These are phyloP conservation scores for Atkinsonella hypoxylon DNA, from an alignment of 2,329 filamentous ascomycete genomes.

Conservation along the genomic window DNA sequence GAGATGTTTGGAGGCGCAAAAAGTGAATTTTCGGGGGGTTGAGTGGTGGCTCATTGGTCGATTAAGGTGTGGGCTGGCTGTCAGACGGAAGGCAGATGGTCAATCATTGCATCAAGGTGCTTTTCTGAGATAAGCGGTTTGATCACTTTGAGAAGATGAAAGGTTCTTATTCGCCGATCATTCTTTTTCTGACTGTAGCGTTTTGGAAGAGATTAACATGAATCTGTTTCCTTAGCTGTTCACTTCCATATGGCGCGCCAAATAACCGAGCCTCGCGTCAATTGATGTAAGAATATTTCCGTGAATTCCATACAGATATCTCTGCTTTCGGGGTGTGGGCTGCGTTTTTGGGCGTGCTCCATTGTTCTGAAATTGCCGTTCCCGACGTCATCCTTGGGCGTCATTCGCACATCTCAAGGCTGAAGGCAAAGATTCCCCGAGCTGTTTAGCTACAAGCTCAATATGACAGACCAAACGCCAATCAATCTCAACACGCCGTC, in stretches of 20 bases:
- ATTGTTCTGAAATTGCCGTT: not conserved
- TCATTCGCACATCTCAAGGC: not conserved
- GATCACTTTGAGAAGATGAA: too few species aligned
- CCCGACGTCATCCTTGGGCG: not conserved
- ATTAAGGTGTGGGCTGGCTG: too few species aligned
- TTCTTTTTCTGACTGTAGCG: too few species aligned
- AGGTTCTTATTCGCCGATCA: too few species aligned
- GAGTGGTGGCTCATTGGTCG: not conserved
- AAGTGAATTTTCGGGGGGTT: not conserved
- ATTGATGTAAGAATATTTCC: not conserved
- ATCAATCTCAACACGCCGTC: slow-evolving; percentile 29
- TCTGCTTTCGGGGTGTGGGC: not conserved
- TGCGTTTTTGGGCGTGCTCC: too few species aligned
- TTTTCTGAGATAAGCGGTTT: not conserved
- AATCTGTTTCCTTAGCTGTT: too few species aligned
- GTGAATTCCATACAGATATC: not conserved
- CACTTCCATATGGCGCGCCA: too few species aligned
- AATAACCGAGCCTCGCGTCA: not conserved
- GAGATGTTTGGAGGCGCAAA: not conserved
- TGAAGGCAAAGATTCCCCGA: not conserved
- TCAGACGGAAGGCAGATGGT: too few species aligned
- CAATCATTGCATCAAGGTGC: too few species aligned
- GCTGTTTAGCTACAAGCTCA: not conserved
- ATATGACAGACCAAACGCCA: slow-evolving; percentile 9
- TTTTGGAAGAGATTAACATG: too few species aligned